These are phyloP conservation scores for Barnettozyma vustinii DNA, from an alignment of 805 yeast genomes.

Conservation along the genomic window DNA sequence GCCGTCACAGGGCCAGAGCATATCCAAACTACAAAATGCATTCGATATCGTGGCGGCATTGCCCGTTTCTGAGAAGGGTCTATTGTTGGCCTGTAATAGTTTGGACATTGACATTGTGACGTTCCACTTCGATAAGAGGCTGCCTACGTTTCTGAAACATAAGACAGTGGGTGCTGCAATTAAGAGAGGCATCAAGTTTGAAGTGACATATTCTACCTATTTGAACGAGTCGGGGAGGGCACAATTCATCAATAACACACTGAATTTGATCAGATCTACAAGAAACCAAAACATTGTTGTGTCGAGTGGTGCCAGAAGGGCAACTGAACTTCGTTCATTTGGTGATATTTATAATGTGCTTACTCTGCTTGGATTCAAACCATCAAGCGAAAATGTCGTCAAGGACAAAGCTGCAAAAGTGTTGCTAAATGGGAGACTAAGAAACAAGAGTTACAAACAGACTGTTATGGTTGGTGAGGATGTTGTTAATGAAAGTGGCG, in stretches of 20 bases:
- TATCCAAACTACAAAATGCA: conserved; percentile 34
- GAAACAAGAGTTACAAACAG: conserved; percentile 75
- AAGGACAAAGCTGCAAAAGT: conserved; percentile 54
- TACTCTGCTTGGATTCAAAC: conserved; percentile 64
- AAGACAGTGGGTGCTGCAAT: conserved; percentile 80
- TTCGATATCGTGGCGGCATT: conserved; percentile 81
- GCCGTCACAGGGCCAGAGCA: conserved; percentile 65
- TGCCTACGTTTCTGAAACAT: conserved; percentile 77
- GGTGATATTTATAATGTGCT: conserved; percentile 65
- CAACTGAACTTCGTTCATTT: conserved; percentile 58
- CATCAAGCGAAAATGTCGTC: conserved; percentile 49
- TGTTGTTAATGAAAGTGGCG: conserved; percentile 24
- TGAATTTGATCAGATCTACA: conserved; percentile 74
- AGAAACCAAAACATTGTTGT: conserved; percentile 75
- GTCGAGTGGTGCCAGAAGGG: conserved; percentile 63
- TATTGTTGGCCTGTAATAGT: conserved; percentile 66
- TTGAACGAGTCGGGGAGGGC: conserved; percentile 44
- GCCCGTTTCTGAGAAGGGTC: conserved; percentile 75
- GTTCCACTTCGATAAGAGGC: conserved; percentile 54
- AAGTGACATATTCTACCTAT: conserved; percentile 61
- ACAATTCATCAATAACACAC: conserved; percentile 63
- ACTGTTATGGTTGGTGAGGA: conserved; percentile 53
- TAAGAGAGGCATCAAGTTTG: conserved; percentile 77
- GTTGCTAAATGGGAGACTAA: conserved; percentile 66
- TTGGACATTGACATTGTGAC: conserved; percentile 81